A percentile compares a stretch with the other conserved stretches of the same genome.
Conservation (phyloP, 352 stramenopile species). For the Phytophthora multivora region DNA sequence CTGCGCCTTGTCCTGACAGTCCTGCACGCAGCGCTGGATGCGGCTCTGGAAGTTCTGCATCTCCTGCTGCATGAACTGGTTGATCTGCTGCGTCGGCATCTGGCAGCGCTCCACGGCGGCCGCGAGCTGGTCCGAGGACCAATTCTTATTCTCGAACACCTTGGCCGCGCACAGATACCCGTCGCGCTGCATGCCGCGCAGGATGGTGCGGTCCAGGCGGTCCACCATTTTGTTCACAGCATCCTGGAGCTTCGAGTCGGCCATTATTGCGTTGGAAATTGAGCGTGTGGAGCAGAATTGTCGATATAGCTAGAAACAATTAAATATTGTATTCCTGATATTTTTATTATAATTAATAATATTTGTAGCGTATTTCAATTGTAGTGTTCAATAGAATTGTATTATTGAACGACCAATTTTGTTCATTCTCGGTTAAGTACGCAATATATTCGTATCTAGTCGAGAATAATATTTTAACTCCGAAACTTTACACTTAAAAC, state of each 20-base stretch:
- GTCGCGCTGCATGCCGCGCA: slow-evolving; percentile 81
- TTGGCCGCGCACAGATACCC: slow-evolving; percentile 88
- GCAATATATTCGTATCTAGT: too few species aligned
- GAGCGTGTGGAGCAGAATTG: slow-evolving; percentile 17
- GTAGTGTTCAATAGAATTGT: too few species aligned
- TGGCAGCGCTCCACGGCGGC: slow-evolving; percentile 87
- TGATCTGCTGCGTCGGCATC: slow-evolving; percentile 83
- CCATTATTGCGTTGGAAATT: slow-evolving; percentile 42
- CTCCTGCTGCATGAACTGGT: slow-evolving; percentile 85
- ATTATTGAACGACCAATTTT: too few species aligned
- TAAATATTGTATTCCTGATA: too few species aligned
- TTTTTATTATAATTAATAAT: too few species aligned
- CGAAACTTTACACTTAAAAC: too few species aligned
- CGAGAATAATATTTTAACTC: too few species aligned
- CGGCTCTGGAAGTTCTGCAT: slow-evolving; percentile 87
- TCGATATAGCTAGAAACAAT: too few species aligned
- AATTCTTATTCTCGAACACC: slow-evolving; percentile 87
- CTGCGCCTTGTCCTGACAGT: slow-evolving; percentile 85
- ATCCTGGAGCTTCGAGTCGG: slow-evolving; percentile 82
- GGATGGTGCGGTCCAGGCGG: slow-evolving; percentile 71
- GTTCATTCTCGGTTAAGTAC: too few species aligned
- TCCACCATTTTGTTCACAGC: slow-evolving; percentile 88
- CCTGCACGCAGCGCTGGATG: slow-evolving; percentile 84
- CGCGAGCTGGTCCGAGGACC: slow-evolving; percentile 78
- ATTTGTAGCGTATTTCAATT: too few species aligned